Percentiles rank a stretch among this genome's conserved stretches.
Conservation (phyloP, 1,284 basidiomycete species). For the Ceratobasidium sp. region DNA sequence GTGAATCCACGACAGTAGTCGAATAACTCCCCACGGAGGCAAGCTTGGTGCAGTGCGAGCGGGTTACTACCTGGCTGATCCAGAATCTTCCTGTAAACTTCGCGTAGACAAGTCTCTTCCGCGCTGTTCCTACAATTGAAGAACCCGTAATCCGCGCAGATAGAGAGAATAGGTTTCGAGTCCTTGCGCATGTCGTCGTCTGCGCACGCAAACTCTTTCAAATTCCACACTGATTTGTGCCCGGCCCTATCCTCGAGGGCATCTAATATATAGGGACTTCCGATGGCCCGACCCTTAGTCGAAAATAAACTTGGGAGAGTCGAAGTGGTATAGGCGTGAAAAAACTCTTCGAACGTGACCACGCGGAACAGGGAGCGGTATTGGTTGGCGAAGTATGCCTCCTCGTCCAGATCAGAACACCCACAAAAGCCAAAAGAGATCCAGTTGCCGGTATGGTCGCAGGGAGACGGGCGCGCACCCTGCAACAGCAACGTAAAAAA, state of each 20-base stretch:
- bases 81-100: slow-evolving; percentile 55
- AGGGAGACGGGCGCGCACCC: not conserved
- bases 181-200: slow-evolving; percentile 36
- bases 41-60: slow-evolving; percentile 56
- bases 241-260: slow-evolving; percentile 50
- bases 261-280: slow-evolving; percentile 51
- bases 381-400: not conserved
- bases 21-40: slow-evolving; percentile 54
- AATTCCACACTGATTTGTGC: slow-evolving; percentile 57
- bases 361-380: not conserved
- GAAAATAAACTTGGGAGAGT: slow-evolving; percentile 52
- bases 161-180: slow-evolving; percentile 41
- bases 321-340: slow-evolving; percentile 51
- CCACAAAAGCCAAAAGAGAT: slow-evolving; percentile 28
- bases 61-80: slow-evolving; percentile 50
- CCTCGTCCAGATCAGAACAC: slow-evolving; percentile 3
- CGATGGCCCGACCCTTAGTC: slow-evolving; percentile 45
- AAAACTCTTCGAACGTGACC: slow-evolving; percentile 52
- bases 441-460: not conserved
- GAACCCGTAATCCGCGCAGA: slow-evolving; percentile 57
- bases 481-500: slow-evolving; percentile 52
- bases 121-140: slow-evolving; percentile 53
- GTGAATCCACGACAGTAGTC: slow-evolving; percentile 48
- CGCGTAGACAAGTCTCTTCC: slow-evolving; percentile 53
- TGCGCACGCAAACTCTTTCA: slow-evolving; percentile 55